These are phyloP conservation scores for Alternaria infectoria DNA, from an alignment of 2,329 filamentous ascomycete species.

Conservation along the genomic window DNA sequence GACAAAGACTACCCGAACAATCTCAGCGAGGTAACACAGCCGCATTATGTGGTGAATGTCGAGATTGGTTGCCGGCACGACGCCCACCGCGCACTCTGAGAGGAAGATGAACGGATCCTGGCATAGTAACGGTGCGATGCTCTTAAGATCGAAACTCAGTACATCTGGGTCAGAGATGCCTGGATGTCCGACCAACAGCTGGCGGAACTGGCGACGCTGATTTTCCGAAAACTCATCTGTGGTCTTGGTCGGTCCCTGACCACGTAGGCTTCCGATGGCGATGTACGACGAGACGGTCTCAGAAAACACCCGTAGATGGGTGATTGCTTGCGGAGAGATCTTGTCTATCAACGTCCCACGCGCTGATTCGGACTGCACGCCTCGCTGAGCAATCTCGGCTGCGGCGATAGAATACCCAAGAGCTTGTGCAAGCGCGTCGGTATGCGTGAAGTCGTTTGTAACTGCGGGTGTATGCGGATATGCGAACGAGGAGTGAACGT, in stretches of 20 bases:
- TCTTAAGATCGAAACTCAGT: slow-evolving; percentile 53
- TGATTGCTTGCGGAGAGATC: slow-evolving; percentile 82
- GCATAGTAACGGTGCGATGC: slow-evolving; percentile 63
- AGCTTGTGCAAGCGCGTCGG: slow-evolving; percentile 67
- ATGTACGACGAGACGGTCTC: slow-evolving; percentile 89
- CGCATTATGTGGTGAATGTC: slow-evolving; percentile 81
- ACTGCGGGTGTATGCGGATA: slow-evolving; percentile 50
- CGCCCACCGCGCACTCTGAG: slow-evolving; percentile 75
- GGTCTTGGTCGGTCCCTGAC: slow-evolving; percentile 65
- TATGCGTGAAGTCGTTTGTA: slow-evolving; percentile 57
- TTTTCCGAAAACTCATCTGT: slow-evolving; percentile 71
- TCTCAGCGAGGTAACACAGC: slow-evolving; percentile 88
- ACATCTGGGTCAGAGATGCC: slow-evolving; percentile 47
- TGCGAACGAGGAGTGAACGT: slow-evolving; percentile 55
- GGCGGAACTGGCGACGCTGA: slow-evolving; percentile 73
- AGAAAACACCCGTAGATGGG: slow-evolving; percentile 84
- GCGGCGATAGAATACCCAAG: slow-evolving; percentile 87
- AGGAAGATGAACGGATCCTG: slow-evolving; percentile 82
- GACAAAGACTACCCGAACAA: slow-evolving; percentile 77
- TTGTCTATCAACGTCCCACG: slow-evolving; percentile 80
- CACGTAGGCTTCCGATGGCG: slow-evolving; percentile 73
- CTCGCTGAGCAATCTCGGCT: slow-evolving; percentile 90
- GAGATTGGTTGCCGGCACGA: slow-evolving; percentile 70
- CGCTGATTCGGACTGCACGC: slow-evolving; percentile 71
- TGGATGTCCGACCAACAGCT: slow-evolving; percentile 71